Base-by-base conservation (phyloP, 768 basidiomycete genomes). In the Calocybe cyanea region DNA sequence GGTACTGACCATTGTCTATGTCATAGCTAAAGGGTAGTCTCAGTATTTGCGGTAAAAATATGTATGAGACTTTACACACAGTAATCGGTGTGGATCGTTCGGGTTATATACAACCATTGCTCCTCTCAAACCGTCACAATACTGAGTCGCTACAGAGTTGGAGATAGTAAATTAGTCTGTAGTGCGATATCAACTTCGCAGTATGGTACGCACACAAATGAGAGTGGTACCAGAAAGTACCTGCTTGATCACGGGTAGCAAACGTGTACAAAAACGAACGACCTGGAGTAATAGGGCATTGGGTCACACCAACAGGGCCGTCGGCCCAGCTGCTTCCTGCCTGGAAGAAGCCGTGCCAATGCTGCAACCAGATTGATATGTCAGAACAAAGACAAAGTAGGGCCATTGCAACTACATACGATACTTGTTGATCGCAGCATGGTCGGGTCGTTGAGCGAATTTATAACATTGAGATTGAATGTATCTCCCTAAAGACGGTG, bases 381-480 rank as follows among this genome's bases (percentile, higher is more conserved):
- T 18, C 17, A 18, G 14, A 7, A 35, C 5, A 35, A 28, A 5
- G 11, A 7, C n/a, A n/a, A n/a, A n/a, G n/a, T n/a, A n/a, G 34
- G n/a, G 7, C 17, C 17, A 35, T 35, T 7, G 34, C 7, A 5
- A 7, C 7, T 5, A n/a, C 56, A 25, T 34, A 61, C 59, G 31
- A 62, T 61, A 30, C 56, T 59, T 5, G 61, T 61, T 24, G 46
- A 52, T 23, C 33, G 47, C 39, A 54, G 17, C 59, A 62, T 61
- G 1, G 56, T 51, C 7, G 34, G 18, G 25, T 61, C 58, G 3
- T 49, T 53, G 30, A 62, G 46, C 8, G 17, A 21, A 23, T 62
- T 50, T 6, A 54, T 31, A 21, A 62, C 59, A 36, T 62, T 62
- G 30, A 62, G 43, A 23, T 20, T n/a, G 32, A 62, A 62, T 11